Conservation (phyloP, 352 stramenopile species). For the Globisporangium camurandrum region DNA sequence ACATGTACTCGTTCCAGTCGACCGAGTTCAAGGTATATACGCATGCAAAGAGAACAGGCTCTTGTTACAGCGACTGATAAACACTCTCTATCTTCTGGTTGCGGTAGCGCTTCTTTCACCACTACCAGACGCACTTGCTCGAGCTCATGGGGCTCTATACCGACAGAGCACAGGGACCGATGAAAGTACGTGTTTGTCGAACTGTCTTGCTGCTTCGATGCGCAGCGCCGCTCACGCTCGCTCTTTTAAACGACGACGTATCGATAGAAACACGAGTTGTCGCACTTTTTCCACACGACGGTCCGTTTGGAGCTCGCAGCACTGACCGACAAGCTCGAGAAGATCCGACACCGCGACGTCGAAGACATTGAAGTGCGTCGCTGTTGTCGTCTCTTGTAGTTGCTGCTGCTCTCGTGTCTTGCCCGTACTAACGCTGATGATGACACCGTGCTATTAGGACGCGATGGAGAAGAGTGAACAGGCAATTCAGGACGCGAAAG, state of each 20-base stretch:
- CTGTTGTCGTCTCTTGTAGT: too few relatives aligned
- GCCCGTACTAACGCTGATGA: too few relatives aligned
- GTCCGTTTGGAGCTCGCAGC: conserved; percentile 49
- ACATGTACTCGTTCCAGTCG: conserved; percentile 60
- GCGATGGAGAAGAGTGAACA: conserved; percentile 53
- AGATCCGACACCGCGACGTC: conserved; percentile 51
- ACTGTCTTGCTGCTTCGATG: background rate
- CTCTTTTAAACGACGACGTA: background rate
- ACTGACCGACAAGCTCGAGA: conserved; percentile 47
- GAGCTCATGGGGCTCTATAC: conserved; percentile 68
- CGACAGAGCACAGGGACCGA: conserved; percentile 48
- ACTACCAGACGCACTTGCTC: conserved; percentile 62
- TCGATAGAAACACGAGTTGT: conserved; percentile 64
- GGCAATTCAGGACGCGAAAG: conserved; percentile 36
- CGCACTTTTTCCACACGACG: conserved; percentile 50
- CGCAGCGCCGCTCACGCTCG: background rate
- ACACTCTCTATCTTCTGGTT: background rate
- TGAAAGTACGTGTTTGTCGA: conserved; percentile 26
- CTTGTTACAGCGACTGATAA: background rate
- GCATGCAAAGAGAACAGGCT: too few relatives aligned
- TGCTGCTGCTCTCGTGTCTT: too few relatives aligned
- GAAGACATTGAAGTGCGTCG: conserved; percentile 30
- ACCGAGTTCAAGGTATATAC: conserved; percentile 53
- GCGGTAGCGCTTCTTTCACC: conserved; percentile 56
- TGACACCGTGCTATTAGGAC: too few relatives aligned